These are phyloP conservation scores for Pugionium cornutum DNA, from an alignment of 345 rosid species.

Conservation along the genomic window DNA sequence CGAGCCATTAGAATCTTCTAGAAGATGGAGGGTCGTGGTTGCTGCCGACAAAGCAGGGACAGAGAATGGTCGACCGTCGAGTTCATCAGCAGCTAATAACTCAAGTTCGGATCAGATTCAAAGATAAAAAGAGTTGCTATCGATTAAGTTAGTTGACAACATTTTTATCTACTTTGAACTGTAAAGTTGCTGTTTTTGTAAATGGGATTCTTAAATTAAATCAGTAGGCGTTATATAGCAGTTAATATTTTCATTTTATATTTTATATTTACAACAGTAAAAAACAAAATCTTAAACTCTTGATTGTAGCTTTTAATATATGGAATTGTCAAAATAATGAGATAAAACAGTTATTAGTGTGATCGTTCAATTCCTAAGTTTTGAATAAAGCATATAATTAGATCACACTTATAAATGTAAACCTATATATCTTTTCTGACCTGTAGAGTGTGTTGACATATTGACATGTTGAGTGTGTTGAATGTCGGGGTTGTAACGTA, in stretches of 20 bases:
- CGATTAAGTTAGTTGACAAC: conserved; percentile 37
- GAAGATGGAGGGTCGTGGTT: conserved; percentile 66
- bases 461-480: no score
- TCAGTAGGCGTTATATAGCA: conserved; percentile 22
- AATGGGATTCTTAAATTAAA: conserved; percentile 31
- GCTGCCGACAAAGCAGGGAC: conserved; percentile 61
- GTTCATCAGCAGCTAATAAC: conserved; percentile 82
- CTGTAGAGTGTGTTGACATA: no score
- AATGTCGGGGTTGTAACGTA: no score
- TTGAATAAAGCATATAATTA: no score
- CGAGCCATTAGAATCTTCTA: conserved; percentile 76
- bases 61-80: conserved; percentile 62
- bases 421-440: no score
- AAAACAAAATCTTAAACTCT: conserved; percentile 4
- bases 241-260: not conserved
- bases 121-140: conserved; percentile 48
- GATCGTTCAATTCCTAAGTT: not conserved
- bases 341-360: not conserved
- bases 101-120: conserved; percentile 77
- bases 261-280: not conserved
- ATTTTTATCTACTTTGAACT: conserved; percentile 31
- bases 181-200: conserved; percentile 37
- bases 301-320: conserved; percentile 17
- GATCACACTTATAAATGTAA: no score
- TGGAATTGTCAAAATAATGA: conserved; percentile 4